Conservation (phyloP, 2,329 filamentous ascomycete species). For the Bipolaris zeicola region DNA sequence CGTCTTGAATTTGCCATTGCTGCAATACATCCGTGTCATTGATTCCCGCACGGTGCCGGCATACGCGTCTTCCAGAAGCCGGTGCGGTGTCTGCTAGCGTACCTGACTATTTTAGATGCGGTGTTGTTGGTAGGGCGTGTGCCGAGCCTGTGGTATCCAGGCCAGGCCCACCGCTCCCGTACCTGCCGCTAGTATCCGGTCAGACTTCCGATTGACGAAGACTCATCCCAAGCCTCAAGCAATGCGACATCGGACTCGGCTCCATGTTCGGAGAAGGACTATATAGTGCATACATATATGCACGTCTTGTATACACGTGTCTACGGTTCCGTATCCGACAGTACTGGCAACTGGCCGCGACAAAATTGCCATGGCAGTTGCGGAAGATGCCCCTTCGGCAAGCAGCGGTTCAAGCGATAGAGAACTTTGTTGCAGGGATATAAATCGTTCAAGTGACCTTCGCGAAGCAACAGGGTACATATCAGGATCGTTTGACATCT, state of each 20-base stretch:
- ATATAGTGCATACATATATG: no score
- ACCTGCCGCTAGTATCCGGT: slow-evolving; percentile 33
- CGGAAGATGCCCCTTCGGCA: slow-evolving; percentile 17
- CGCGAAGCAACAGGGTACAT: slow-evolving; percentile 17
- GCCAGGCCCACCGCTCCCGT: neutral
- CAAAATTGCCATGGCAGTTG: neutral
- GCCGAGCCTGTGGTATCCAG: slow-evolving; percentile 30
- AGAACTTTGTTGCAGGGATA: slow-evolving; percentile 18
- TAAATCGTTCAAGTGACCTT: slow-evolving; percentile 29
- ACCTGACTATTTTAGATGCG: slow-evolving; percentile 4
- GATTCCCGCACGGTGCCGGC: slow-evolving; percentile 5
- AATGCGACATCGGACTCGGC: slow-evolving; percentile 9
- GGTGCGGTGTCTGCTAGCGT: slow-evolving; percentile 16
- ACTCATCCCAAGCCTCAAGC: neutral
- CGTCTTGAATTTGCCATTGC: neutral
- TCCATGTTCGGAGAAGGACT: neutral
- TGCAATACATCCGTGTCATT: slow-evolving; percentile 2
- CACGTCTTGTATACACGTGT: neutral
- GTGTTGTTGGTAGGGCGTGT: slow-evolving; percentile 25
- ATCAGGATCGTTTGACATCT: slow-evolving; percentile 13
- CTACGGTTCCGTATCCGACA: slow-evolving; percentile 9
- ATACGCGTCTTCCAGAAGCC: slow-evolving; percentile 14
- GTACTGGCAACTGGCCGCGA: neutral
- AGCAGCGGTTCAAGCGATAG: slow-evolving; percentile 27
- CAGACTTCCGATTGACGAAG: slow-evolving; percentile 21